Evolutionary conservation across 176 grass and related monocot genomes (phyloP), one percentile per base, ranked within the genome.

Genomic region (Aechmea fasciata): DNA sequence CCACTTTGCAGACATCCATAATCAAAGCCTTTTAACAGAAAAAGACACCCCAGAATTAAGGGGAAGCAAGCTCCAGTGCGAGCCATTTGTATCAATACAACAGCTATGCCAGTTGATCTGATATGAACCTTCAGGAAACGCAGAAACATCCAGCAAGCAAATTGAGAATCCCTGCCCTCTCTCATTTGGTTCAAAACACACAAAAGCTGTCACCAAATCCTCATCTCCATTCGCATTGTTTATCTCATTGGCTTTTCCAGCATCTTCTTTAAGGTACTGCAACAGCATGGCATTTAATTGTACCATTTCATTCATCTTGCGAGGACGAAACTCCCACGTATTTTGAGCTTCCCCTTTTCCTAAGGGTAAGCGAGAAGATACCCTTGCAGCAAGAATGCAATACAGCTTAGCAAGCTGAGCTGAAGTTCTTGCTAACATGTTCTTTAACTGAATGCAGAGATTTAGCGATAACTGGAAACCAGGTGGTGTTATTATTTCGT

Each of bases 31-130:
- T 47, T 48, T 77, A 68, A 92, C 49, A 14, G 81, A 85, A 67
- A 92, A 87, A 11, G 72, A 15, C 9, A 47, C 13, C 1, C 79
- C 89, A 52, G 73, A 54, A 69, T 91, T 97, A 17, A 92, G 54
- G 11, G 93, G 93, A 68, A 90, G 50, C 54, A 97, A 61, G 72
- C 84, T 85, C 68, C 69, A 87, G 77, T 81, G 87, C 72, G 68
- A 22, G 0, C 79, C 77, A 0, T 80, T 79, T 13, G 82, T 66
- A 2, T 89, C 80, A 69, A 87, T 28, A 23, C 80, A 85, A 70
- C 89, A 87, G 1, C 70, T 69, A 9, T 87, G 89, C 93, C 93
- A 97, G 24, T 75, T 87, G 52, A 97, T 85, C 64, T 73, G 84
- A 72, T 92, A 83, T 2, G 66, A 79, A 63, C 86, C 94, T 26